Evolutionary conservation across 2,329 filamentous ascomycete genomes (phyloP), one percentile per base, ranked within the genome.

Genomic region (Fusarium succisae): DNA sequence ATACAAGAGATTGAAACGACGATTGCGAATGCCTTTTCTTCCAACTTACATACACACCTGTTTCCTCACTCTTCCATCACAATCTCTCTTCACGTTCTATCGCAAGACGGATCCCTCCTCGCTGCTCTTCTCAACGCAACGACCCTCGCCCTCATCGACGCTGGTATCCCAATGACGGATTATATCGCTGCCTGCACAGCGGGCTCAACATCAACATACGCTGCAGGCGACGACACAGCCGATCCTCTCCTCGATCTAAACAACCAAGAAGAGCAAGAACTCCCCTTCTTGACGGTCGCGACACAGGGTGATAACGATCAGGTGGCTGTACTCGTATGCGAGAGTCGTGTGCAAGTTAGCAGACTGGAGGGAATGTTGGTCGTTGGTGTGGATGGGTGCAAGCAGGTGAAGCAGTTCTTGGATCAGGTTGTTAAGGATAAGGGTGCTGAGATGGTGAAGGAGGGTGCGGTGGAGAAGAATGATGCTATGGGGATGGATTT

Each of bases 101-200:
- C 92, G 0, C 92, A 97, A 76, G 96, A 99, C 81, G 96, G 96
- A 35, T 95, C 93, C 2, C 88, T 98, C 6, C 91, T 99, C 26
- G 95, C 96, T 1, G 93, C 95, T 0, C 94, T 96, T 51, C 87
- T 98, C 76, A 99, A 99, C 79, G 96, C 96, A 8, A 90, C 93
- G 1, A 98, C 96, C 0, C 90, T 99, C 18, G 96, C 96, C 0
- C 90, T 98, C 28, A 92, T 98, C 71, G 96, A 99, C 81, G 96
- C 96, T 2, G 96, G 96, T 59, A 92, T 99, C 26, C 96, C 96
- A 30, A 98, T 98, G 95, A 91, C 91, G 6, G 94, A 97, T 80
- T 97, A 98, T 80, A 89, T 98, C 6, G 91, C 92, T 28, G 94
- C 95, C 11, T 97, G 94, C 83, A 98, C 95, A 2, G 93, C 94